Conservation (phyloP, 192 early-diverging fungal genomes). For the Mortierella hygrophila region DNA sequence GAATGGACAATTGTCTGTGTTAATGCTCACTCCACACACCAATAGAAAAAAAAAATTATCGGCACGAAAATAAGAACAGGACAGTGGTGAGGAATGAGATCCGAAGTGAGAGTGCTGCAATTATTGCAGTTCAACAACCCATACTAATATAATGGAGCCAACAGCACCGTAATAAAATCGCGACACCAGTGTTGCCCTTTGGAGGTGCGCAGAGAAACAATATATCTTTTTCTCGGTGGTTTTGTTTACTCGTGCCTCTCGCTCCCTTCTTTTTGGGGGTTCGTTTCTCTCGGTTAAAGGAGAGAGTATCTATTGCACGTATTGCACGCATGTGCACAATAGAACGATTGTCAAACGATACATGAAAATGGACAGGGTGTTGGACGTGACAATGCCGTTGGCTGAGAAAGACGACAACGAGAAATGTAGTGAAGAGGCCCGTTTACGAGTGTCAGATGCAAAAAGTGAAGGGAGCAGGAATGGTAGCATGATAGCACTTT, state of each 20-base stretch:
- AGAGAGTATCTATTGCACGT: too few species aligned
- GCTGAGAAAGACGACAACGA: neutral
- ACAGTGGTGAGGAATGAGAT: neutral
- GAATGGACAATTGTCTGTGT: neutral
- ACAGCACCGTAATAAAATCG: neutral
- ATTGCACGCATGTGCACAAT: too few species aligned
- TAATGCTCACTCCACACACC: neutral
- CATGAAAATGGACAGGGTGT: neutral
- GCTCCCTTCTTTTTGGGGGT: neutral
- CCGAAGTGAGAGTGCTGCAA: neutral
- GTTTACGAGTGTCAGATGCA: too few species aligned
- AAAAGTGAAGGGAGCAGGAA: too few species aligned
- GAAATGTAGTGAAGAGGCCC: neutral
- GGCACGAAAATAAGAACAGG: neutral
- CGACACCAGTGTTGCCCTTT: neutral
- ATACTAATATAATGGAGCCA: neutral
- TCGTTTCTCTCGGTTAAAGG: neutral
- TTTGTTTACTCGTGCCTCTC: too few species aligned
- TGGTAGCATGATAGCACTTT: neutral
- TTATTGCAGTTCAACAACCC: neutral
- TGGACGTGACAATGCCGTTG: neutral
- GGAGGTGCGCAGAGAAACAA: neutral
- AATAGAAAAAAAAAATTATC: neutral
- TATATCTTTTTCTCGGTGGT: too few species aligned
- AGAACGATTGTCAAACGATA: neutral